Evolutionary conservation across 1,284 basidiomycete species (phyloP), one percentile per base, ranked within the genome.

Genomic region (Ceratobasidium sp.): DNA sequence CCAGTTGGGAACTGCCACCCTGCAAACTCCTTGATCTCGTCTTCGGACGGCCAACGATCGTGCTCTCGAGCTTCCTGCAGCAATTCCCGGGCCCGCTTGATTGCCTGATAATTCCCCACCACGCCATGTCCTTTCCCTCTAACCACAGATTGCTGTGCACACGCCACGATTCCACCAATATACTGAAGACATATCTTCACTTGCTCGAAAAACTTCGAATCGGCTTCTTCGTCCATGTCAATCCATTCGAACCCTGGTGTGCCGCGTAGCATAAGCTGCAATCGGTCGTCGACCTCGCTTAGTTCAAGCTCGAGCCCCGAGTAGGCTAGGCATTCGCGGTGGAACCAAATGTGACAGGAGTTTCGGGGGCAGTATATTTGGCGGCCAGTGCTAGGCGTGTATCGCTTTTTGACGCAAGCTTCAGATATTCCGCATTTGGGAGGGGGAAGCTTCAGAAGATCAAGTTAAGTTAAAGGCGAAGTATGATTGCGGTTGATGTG

Each of bases 301-400:
- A n/a, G 53, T 50, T 71, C 24, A 3, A 71, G 19, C n/a, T 33
- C 44, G 41, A 57, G 31, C 11, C 29, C 29, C 36, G 67, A 27
- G 19, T 60, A 36, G 31, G 9, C 54, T 17, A 71, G 54, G 24
- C 67, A 71, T 22, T 56, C 67, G 8, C 24, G 54, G 44, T 71
- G 67, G 24, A 59, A 71, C 67, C 67, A 71, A 44, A 24, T 36
- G 19, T 45, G 67, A n/a, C 67, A 71, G 19, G 56, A 48, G 24
- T 60, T 45, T n/a, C 67, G 67, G n/a, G 67, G 53, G n/a, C 67
- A 71, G 53, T 45, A 71, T 44, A 27, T 41, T 33, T 71, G 67
- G 41, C 47, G 19, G 24, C 29, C 44, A 15, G 27, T 14, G 41
- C 59, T 53, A 7, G 67, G 67, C 22, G 54, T 24, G 47, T 71